phyloP scores from a whole-genome alignment of 2,329 filamentous ascomycete genomes.

The Pseudogymnoascus pannorum region DNA sequence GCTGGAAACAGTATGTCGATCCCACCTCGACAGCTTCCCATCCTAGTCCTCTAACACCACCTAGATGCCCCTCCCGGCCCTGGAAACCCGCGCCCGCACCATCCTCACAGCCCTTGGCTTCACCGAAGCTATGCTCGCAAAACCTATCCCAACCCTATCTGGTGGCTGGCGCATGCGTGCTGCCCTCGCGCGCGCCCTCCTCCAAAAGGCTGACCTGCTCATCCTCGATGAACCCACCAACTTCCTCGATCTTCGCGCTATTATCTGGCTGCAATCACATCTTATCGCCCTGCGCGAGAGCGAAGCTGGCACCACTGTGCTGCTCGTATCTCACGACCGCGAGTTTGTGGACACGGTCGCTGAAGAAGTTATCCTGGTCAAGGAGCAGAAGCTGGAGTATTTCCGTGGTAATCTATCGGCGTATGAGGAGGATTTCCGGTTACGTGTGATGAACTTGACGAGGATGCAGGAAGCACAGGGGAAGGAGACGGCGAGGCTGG shows the following conservation, averaged over 20 bases:
- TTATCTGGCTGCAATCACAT: constrained; percentile 76
- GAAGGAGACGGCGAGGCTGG: constrained; percentile 71
- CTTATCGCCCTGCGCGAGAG: constrained; percentile 51
- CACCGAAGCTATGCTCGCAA: constrained; percentile 51
- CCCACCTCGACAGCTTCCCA: neutral
- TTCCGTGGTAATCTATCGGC: constrained; percentile 68
- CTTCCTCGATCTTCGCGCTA: constrained; percentile 73
- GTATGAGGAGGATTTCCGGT: constrained; percentile 62
- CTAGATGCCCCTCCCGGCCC: constrained; percentile 15
- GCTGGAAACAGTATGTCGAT: neutral
- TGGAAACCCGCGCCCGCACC: constrained; percentile 58
- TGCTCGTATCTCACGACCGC: constrained; percentile 79
- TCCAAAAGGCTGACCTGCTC: constrained; percentile 68
- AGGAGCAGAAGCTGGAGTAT: constrained; percentile 62
- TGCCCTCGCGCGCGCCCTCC: constrained; percentile 56
- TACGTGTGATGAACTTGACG: constrained; percentile 59
- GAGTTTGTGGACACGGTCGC: constrained; percentile 72
- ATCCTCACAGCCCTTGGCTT: constrained; percentile 68
- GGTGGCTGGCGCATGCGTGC: constrained; percentile 72
- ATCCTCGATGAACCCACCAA: constrained; percentile 85
- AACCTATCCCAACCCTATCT: constrained; percentile 58
- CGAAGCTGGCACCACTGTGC: constrained; percentile 53
- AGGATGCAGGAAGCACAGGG: constrained; percentile 80
- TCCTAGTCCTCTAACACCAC: neutral
- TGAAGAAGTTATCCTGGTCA: constrained; percentile 66